Base-by-base conservation (phyloP, 208 protist species). In the Crithidia acanthocephali region DNA sequence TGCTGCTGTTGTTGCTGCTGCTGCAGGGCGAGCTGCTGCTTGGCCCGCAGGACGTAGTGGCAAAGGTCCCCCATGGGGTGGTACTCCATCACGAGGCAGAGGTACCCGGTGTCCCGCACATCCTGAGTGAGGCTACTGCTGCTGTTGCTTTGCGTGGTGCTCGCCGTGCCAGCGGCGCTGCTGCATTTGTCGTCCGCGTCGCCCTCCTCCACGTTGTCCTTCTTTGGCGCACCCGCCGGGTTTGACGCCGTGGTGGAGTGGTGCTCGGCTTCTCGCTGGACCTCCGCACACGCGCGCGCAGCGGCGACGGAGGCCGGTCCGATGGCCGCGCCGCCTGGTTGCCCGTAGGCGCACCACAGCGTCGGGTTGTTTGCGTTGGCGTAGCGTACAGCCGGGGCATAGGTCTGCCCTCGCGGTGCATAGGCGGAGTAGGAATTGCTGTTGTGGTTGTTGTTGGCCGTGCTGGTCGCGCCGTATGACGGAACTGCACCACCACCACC, bases 81-180 rank as follows among this genome's bases (percentile, higher is more conserved):
- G 68, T 92, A 91, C 61, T 91, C 85, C 83, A 94, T 90, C 5
- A 96, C 87, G 35, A 96, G 80, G 48, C 86, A 93, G 30, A 96
- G 63, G 56, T 92, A 94, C 0, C 91, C 79, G 32, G 66, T 84
- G 63, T 77, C 51, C 33, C 78, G 57, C 9, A 45, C 33, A 42
- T 76, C 35, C 27, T 58, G 55, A 30, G 37, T 50, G 62, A 42
- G 35, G 28, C 47, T 48, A 44, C 64, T 33, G 32, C 64, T 74
- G 65, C 68, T 70, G 62, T 52, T 83, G 40, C 53, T 67, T 22
- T 66, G 53, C 13, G 72, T 64, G 11, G 69, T 60, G 61, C 72
- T 62, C 30, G 42, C 61, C 22, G 44, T 63, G 30, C 37, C 53
- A 2, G 53, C 55, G 9, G 51, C 40, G 53, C 40, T 71, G 65